Evolutionary conservation across 306 rosid genomes (phyloP).

Genomic region (Prinsepia uniflora): DNA sequence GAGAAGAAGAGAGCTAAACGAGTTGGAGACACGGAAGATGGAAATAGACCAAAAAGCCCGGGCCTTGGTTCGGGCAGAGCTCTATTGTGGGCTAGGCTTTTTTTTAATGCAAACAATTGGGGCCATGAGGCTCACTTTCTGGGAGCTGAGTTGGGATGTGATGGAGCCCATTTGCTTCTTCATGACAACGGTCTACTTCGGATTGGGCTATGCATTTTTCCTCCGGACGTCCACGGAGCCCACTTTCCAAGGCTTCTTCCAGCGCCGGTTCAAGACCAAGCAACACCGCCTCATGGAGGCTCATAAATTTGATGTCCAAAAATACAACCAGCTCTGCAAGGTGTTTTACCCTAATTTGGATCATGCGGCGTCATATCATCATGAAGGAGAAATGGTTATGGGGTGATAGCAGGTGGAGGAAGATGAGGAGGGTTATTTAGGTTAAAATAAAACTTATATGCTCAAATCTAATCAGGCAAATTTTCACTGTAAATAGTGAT

Average conservation of each 20-base stretch:
- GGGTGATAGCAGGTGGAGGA: not conserved
- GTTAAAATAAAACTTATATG: not conserved
- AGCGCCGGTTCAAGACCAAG: constrained; percentile 46
- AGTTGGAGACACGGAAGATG: constrained; percentile 52
- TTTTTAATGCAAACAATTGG: constrained; percentile 48
- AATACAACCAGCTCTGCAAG: constrained; percentile 44
- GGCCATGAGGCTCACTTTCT: constrained; percentile 81
- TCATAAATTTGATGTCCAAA: constrained; percentile 40
- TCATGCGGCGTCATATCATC: not conserved
- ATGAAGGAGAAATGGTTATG: not conserved
- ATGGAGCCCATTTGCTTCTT: constrained; percentile 98
- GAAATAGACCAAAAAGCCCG: constrained; percentile 52
- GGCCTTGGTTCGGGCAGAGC: constrained; percentile 50
- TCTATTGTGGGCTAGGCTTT: constrained; percentile 59
- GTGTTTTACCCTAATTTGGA: constrained; percentile 38
- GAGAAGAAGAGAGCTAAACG: constrained; percentile 42
- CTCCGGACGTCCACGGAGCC: constrained; percentile 67
- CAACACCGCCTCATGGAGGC: constrained; percentile 56
- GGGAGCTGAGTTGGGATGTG: constrained; percentile 96
- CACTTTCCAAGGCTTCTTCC: constrained; percentile 59
- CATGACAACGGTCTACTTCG: constrained; percentile 46
- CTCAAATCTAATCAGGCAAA: not conserved
- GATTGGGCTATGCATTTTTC: constrained; percentile 57
- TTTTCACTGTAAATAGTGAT: not conserved
- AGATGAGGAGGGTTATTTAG: not conserved